Evolutionary conservation across 768 basidiomycete genomes (phyloP), one percentile per base, ranked within the genome.

Genomic region (Kwoniella europaea): DNA sequence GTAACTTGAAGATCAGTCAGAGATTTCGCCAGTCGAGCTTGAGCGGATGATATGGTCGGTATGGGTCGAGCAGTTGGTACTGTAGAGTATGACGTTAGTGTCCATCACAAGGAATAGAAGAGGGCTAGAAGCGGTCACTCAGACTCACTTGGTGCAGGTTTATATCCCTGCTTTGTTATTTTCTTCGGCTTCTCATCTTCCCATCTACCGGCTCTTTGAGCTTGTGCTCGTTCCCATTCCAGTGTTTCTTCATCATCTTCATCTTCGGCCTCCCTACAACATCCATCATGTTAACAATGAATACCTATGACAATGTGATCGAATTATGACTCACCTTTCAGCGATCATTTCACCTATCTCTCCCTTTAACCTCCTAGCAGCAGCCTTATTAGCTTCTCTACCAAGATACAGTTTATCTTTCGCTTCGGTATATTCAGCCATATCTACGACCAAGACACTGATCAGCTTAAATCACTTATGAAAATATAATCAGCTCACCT

Each of bases 291-390:
- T 50, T 16, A 15, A 15, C 13, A 15, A 10, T 50, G 12, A 2
- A 13, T 4, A 1, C 3, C 0, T 10, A 4, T 50, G 4, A 50
- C 18, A 1, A 12, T 18, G 18, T 13, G 46, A 15, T 15, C 46
- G 46, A 6, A 13, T 5, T 15, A 3, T 3, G 3, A 76, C 80
- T 53, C n/a, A 83, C 81, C 74, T 68, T 18, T 85, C 85, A 16
- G 84, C 85, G n/a, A 86, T 85, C 71, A 85, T 68, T 57, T 86
- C 85, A 5, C 76, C 71, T 57, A 86, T 85, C 42, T 84, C 85
- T 3, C 73, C 80, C 60, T 77, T 75, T 44, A 83, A 43, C 50
- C 80, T 69, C 42, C 80, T 65, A 1, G 84, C 84, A 10, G 84
- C 84, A 13, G 74, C 77, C 59, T 75, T 79, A 41, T 84, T 85